These are phyloP conservation scores for Hyaloperonospora arabidopsidis DNA, from an alignment of 352 stramenopile genomes.

Conservation along the genomic window DNA sequence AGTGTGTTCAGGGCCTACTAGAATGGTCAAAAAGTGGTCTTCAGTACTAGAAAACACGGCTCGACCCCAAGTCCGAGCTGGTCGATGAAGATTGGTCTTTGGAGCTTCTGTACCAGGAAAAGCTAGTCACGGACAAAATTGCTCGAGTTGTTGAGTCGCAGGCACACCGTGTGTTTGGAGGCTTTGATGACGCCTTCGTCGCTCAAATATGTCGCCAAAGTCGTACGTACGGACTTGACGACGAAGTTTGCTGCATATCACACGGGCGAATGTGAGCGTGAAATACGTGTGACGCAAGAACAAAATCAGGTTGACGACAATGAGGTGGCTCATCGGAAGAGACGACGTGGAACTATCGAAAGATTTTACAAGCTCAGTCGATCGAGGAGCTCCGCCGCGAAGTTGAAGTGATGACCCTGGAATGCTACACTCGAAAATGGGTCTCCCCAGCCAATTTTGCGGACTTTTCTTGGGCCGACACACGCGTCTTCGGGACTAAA, in stretches of 20 bases:
- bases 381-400: conserved; percentile 8
- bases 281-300: conserved; percentile 51
- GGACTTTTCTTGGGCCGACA: conserved; percentile 21
- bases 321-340: conserved; percentile 17
- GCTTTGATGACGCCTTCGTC: conserved; percentile 4
- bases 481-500: conserved; percentile 28
- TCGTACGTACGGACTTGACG: conserved; percentile 29
- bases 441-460: conserved; percentile 10
- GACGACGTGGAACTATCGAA: conserved; percentile 6
- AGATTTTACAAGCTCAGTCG: conserved; percentile 13
- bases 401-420: conserved; percentile 5
- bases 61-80: conserved; percentile 20
- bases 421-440: conserved; percentile 8
- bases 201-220: conserved; percentile 16
- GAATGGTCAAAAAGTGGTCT: conserved; percentile 79
- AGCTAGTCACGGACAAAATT: conserved; percentile 25
- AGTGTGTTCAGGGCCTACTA: conserved; percentile 49
- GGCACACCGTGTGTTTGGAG: conserved; percentile 1
- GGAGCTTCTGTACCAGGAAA: conserved; percentile 28
- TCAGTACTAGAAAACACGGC: conserved; percentile 43
- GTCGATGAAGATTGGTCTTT: conserved; percentile 47
- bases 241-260: conserved; percentile 31
- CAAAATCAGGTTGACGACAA: conserved; percentile 28
- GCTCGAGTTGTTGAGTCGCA: conserved; percentile 30
- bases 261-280: conserved; percentile 52